Percentiles rank a stretch among this genome's conserved stretches.
Conservation (phyloP, 805 yeast species). For the Kuraishia piskuri region DNA sequence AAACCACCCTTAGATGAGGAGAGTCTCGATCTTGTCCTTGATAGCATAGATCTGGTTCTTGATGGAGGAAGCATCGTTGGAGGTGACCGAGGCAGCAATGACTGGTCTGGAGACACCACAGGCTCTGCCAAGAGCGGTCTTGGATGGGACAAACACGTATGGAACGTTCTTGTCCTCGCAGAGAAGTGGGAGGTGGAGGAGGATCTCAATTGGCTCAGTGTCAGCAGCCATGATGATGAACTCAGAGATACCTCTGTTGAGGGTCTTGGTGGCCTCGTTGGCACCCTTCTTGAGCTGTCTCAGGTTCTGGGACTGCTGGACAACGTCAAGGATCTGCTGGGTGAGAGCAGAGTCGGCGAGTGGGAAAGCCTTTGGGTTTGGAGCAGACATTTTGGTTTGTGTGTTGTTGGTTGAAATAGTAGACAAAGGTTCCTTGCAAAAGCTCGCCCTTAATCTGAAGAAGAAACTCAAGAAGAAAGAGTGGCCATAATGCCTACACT, state of each 20-base stretch:
- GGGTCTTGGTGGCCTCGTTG: constrained; percentile 97
- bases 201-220: constrained; percentile 97
- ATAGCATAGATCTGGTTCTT: constrained; percentile 94
- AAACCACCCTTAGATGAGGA: constrained; percentile 58
- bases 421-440: constrained; percentile 44
- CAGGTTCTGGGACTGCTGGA: constrained; percentile 94
- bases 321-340: constrained; percentile 95
- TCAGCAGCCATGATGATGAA: constrained; percentile 99
- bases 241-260: constrained; percentile 99
- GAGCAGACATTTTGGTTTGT: constrained; percentile 71
- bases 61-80: constrained; percentile 96
- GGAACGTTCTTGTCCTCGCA: constrained; percentile 99
- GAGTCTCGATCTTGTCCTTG: constrained; percentile 98
- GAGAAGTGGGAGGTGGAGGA: constrained; percentile 91
- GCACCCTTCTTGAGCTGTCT: constrained; percentile 99
- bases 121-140: constrained; percentile 98
- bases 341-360: constrained; percentile 92
- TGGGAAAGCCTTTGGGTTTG: constrained; percentile 98
- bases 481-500: background rate
- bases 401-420: background rate
- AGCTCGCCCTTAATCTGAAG: constrained; percentile 29
- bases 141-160: constrained; percentile 96
- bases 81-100: constrained; percentile 95
- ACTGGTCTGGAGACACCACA: constrained; percentile 99
- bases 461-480: constrained; percentile 1